Evolutionary conservation across 164 flowering plant genomes (phyloP).

Genomic region (Kalanchoe fedtschenkoi): DNA sequence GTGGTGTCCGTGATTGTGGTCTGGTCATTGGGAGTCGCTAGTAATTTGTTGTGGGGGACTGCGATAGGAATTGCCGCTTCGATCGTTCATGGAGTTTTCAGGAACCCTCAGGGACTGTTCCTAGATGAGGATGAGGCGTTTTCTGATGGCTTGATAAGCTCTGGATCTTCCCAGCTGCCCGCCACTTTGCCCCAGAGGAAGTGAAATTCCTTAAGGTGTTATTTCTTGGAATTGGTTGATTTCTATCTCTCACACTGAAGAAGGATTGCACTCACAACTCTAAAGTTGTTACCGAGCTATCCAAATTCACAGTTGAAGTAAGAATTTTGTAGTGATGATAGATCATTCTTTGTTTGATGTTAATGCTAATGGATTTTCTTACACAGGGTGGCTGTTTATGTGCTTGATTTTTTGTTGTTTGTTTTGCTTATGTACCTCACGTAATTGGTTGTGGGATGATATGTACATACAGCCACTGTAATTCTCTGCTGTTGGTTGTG

Average conservation of each 20-base stretch:
- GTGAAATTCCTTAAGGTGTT: background rate
- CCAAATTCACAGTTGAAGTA: background rate
- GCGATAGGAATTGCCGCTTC: slow-evolving; percentile 15
- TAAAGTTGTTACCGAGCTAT: background rate
- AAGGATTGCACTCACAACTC: too few species aligned
- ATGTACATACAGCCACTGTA: background rate
- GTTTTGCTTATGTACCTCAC: background rate
- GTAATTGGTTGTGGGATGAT: background rate
- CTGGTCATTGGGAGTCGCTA: slow-evolving; percentile 15
- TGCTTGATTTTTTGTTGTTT: background rate
- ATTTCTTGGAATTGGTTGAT: background rate
- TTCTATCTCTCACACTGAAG: too few species aligned
- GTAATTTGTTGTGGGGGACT: slow-evolving; percentile 14
- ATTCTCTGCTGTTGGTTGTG: background rate
- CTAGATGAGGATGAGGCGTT: slow-evolving; percentile 23
- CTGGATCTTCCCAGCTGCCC: background rate
- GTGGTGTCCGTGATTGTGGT: slow-evolving; percentile 8
- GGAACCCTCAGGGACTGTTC: slow-evolving; percentile 25
- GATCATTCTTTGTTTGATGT: slow-evolving; percentile 1
- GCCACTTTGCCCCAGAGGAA: background rate
- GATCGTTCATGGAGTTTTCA: slow-evolving; percentile 19
- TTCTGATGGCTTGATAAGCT: slow-evolving; percentile 16
- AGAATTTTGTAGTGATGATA: background rate
- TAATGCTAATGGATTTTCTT: background rate
- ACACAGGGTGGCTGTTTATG: background rate